Base-by-base conservation (phyloP, 2,329 filamentous ascomycete genomes). In the Exophiala spinifera region DNA sequence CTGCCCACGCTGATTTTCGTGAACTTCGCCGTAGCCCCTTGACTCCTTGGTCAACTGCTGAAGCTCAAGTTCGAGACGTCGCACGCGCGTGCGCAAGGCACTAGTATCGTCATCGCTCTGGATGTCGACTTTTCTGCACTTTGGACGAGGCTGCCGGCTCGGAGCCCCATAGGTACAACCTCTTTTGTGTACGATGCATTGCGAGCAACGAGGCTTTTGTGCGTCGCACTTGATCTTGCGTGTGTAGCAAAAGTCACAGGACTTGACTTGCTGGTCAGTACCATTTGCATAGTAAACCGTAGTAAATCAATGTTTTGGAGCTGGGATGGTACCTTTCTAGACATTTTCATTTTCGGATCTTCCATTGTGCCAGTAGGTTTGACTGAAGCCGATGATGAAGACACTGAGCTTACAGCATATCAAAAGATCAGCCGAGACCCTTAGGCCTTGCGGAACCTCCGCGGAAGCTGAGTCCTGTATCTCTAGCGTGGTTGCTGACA, bases 151-250 rank as follows among this genome's bases (percentile, higher is more conserved):
- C 25, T 44, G 28, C 13, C 52, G 51, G 33, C 47, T 54, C 13
- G 55, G 40, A 3, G 46, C 47, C 5, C 8, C 36, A 31, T 39
- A 57, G 8, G 54, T 51, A 46, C 56, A 59, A 14, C 47, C 46
- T 20, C n/a, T 46, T 17, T 20, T 31, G 43, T 59, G 46, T 3
- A 46, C 64, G 50, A 67, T 61, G 52, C 69, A 72, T 42, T 69
- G 62, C 36, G 66, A 66, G 60, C 69, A 71, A 33, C 64, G 65
- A 56, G 69, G 69, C 45, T 67, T 67, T 51, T 63, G 54, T 55
- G 63, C 63, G 55, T 71, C 67, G 61, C 69, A 71, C 56, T 67
- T 69, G 36, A 70, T 70, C 54, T 66, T 71, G 39, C 66, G 60
- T 20, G 55, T 55, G 45, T 70, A 69, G 57, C 69, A 71, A 44